Evolutionary conservation across 495 filamentous ascomycete species (phyloP).

Genomic region (Apiosordaria backusii): DNA sequence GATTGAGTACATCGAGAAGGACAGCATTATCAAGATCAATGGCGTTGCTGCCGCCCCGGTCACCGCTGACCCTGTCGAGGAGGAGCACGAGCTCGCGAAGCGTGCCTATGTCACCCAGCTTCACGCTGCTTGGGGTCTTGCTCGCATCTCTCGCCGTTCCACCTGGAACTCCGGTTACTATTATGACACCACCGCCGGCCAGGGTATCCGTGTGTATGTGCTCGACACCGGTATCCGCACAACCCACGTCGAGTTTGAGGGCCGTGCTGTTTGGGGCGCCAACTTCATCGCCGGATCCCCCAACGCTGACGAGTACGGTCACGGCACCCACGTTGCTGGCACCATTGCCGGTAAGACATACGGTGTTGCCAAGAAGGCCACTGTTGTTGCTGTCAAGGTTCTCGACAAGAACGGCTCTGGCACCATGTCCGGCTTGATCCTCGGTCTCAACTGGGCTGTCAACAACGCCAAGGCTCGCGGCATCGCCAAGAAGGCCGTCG

Average conservation of each 20-base stretch:
- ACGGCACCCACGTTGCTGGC: conserved; percentile 65
- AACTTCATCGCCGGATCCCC: conserved; percentile 48
- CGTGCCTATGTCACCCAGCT: conserved; percentile 15
- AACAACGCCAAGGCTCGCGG: conserved; percentile 42
- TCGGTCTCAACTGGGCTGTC: conserved; percentile 54
- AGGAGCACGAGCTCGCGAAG: conserved; percentile 10
- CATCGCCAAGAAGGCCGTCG: conserved; percentile 37
- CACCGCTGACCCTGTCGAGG: not conserved
- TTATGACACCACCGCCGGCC: conserved; percentile 22
- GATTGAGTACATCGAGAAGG: conserved; percentile 24
- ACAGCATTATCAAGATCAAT: conserved; percentile 15
- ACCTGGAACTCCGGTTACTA: conserved; percentile 41
- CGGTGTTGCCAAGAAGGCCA: conserved; percentile 63
- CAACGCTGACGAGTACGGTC: conserved; percentile 51
- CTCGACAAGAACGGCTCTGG: conserved; percentile 44
- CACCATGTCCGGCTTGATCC: conserved; percentile 45
- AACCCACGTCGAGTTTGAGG: conserved; percentile 51
- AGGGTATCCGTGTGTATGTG: conserved; percentile 42
- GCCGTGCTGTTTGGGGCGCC: conserved; percentile 53
- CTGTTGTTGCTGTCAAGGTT: conserved; percentile 63
- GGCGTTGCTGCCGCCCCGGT: conserved; percentile 1
- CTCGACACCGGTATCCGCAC: conserved; percentile 56
- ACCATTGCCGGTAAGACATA: conserved; percentile 57
- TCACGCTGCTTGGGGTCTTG: conserved; percentile 50
- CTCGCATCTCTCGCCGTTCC: conserved; percentile 50